Evolutionary conservation across 257 asterid genomes (phyloP).

Genomic region (Verbena officinalis): DNA sequence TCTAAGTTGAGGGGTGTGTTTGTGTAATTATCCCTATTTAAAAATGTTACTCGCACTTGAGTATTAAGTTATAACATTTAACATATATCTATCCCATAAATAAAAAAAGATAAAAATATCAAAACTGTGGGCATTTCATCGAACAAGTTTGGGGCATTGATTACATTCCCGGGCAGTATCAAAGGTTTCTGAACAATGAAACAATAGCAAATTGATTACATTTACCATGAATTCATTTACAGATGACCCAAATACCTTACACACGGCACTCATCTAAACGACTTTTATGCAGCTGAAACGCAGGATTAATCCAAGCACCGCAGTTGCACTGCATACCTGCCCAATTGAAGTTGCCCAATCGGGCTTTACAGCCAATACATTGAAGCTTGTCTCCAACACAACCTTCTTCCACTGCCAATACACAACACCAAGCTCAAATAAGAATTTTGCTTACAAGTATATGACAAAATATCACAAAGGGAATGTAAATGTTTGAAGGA

Average conservation of each 20-base stretch:
- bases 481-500: constrained; percentile 15
- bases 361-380: constrained; percentile 85
- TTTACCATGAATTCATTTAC: constrained; percentile 8
- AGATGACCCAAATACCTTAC: constrained; percentile 29
- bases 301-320: constrained; percentile 89
- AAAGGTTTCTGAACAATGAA: no score
- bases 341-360: constrained; percentile 87
- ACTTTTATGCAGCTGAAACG: constrained; percentile 91
- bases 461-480: not conserved
- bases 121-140: no score
- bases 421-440: constrained; percentile 10
- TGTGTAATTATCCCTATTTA: no score
- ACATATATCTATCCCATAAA: no score
- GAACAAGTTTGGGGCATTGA: no score
- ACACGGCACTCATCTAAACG: constrained; percentile 69
- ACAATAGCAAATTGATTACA: no score
- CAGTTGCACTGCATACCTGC: constrained; percentile 97
- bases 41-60: no score
- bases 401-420: constrained; percentile 69
- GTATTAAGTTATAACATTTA: no score
- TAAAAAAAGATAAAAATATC: no score
- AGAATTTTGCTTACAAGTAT: constrained; percentile 10
- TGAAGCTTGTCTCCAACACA: constrained; percentile 71
- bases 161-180: no score
- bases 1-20: no score